phyloP scores from a whole-genome alignment of 2,329 filamentous ascomycete species.

The Ophiognomonia clavigignenti-juglandacearum region DNA sequence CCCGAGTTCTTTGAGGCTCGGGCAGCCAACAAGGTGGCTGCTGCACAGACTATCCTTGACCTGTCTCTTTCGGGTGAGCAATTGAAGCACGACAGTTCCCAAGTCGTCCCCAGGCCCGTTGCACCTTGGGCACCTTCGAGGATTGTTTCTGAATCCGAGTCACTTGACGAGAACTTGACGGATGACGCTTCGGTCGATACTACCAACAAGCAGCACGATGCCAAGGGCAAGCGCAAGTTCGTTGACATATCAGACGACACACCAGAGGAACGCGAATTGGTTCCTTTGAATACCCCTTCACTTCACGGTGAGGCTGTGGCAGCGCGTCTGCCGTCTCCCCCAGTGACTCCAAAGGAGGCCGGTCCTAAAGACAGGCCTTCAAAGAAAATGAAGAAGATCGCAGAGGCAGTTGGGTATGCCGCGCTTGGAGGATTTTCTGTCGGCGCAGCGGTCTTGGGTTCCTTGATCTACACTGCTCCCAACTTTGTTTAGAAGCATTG shows the following conservation, averaged over 20 bases:
- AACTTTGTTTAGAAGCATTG: slow-evolving; percentile 22
- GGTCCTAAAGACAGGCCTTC: slow-evolving; percentile 16
- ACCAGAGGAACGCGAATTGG: slow-evolving; percentile 6
- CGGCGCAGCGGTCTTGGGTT: slow-evolving; percentile 30
- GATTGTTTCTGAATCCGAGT: too few relatives aligned
- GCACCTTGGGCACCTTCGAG: too few relatives aligned
- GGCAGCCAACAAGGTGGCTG: slow-evolving; percentile 21
- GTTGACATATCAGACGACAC: slow-evolving; percentile 9
- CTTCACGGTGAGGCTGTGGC: background rate
- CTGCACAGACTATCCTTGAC: too few relatives aligned
- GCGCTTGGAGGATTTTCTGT: slow-evolving; percentile 31
- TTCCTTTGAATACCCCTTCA: background rate
- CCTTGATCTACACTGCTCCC: slow-evolving; percentile 34
- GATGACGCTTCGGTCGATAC: too few relatives aligned
- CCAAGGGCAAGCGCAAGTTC: slow-evolving; percentile 12
- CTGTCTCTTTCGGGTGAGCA: too few relatives aligned
- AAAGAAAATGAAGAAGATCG: slow-evolving; percentile 25
- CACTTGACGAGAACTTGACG: too few relatives aligned
- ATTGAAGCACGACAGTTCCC: too few relatives aligned
- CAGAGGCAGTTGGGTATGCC: slow-evolving; percentile 29
- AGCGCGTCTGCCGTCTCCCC: slow-evolving; percentile 10
- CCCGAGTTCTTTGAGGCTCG: slow-evolving; percentile 23
- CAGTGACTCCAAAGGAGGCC: background rate
- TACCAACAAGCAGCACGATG: background rate
- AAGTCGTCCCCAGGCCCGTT: too few relatives aligned